Conservation (phyloP, 257 asterid genomes). For the Ocimum tenuiflorum region DNA sequence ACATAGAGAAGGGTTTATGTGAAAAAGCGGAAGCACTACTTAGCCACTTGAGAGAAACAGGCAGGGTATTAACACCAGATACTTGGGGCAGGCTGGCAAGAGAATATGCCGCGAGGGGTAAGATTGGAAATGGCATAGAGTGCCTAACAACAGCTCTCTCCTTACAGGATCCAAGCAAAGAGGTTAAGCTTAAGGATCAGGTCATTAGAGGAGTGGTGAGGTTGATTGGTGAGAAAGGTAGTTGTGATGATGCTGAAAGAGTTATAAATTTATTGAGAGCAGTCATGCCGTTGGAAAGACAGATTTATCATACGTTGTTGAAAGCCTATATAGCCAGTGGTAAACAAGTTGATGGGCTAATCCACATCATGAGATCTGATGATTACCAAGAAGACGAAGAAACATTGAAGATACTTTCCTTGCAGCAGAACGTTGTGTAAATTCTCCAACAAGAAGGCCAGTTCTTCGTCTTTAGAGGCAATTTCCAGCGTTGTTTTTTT, state of each 20-base stretch:
- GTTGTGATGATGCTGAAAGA: conserved; percentile 27
- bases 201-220: conserved; percentile 27
- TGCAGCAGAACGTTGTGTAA: conserved; percentile 13
- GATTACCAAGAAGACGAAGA: conserved; percentile 42
- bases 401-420: conserved; percentile 34
- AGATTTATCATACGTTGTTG: conserved; percentile 37
- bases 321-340: conserved; percentile 29
- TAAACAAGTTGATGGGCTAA: conserved; percentile 31
- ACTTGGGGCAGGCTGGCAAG: conserved; percentile 52
- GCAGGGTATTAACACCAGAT: conserved; percentile 32
- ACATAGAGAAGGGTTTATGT: conserved; percentile 39
- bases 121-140: conserved; percentile 37
- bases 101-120: conserved; percentile 52
- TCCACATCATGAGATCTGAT: conserved; percentile 40
- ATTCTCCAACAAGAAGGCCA: background rate
- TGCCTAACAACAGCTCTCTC: conserved; percentile 45
- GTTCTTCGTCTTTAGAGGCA: too few species aligned
- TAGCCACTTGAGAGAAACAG: conserved; percentile 30
- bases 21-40: conserved; percentile 60
- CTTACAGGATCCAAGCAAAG: conserved; percentile 21
- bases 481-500: too few species aligned
- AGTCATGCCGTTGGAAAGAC: conserved; percentile 22
- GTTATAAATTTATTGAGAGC: conserved; percentile 34
- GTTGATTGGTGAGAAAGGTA: conserved; percentile 39
- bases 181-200: conserved; percentile 32